A percentile compares a stretch with the other conserved stretches of the same genome.
These are phyloP conservation scores for Blumeria graminis DNA, from an alignment of 2,329 filamentous ascomycete species.

Conservation along the genomic window DNA sequence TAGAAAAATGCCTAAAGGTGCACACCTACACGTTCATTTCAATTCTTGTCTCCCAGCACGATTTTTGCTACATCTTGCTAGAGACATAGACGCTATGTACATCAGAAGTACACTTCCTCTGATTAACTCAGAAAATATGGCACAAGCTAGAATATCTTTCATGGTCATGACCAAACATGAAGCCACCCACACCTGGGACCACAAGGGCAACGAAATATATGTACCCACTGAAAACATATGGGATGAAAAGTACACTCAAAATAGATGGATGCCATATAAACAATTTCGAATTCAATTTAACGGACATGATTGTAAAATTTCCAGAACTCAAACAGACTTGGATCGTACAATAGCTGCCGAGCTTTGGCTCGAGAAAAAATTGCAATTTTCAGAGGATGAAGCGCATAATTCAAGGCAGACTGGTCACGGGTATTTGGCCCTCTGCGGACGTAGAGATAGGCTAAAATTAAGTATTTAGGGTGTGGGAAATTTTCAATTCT, in stretches of 20 bases:
- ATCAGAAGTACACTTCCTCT: slow-evolving; percentile 37
- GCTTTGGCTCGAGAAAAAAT: slow-evolving; percentile 35
- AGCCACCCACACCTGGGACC: slow-evolving; percentile 10
- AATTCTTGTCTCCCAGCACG: slow-evolving; percentile 44
- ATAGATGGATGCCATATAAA: slow-evolving; percentile 22
- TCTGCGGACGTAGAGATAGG: background rate
- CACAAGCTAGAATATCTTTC: slow-evolving; percentile 11
- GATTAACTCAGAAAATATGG: slow-evolving; percentile 10
- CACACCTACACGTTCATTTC: slow-evolving; percentile 53
- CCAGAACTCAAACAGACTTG: slow-evolving; percentile 1
- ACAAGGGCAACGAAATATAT: slow-evolving; percentile 7
- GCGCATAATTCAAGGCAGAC: slow-evolving; percentile 26
- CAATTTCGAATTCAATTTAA: slow-evolving; percentile 20
- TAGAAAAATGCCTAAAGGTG: slow-evolving; percentile 40
- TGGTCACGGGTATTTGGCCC: slow-evolving; percentile 24
- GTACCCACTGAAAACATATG: slow-evolving; percentile 23
- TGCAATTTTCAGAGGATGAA: slow-evolving; percentile 36
- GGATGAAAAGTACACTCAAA: slow-evolving; percentile 21
- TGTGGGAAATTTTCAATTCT: slow-evolving; percentile 39
- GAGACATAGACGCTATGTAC: slow-evolving; percentile 37
- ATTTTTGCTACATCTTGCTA: slow-evolving; percentile 31
- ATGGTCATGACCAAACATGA: slow-evolving; percentile 13
- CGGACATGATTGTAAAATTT: slow-evolving; percentile 12
- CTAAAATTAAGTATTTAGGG: slow-evolving; percentile 15
- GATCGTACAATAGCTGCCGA: slow-evolving; percentile 16